These are phyloP conservation scores for Penicillium verrucosum DNA, from an alignment of 2,329 filamentous ascomycete genomes.

Conservation along the genomic window DNA sequence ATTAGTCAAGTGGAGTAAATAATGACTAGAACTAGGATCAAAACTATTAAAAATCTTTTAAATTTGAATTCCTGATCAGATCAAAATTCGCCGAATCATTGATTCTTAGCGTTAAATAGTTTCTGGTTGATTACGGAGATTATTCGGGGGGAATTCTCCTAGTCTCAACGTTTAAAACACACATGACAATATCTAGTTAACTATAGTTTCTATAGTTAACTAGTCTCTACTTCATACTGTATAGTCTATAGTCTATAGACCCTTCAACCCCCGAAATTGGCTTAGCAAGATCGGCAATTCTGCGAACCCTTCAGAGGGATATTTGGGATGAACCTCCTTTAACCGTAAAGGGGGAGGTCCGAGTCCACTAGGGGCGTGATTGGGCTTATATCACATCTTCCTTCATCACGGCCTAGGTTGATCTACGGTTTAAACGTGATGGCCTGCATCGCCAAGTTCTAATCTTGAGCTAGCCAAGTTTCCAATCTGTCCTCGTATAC, in stretches of 20 bases:
- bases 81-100: not conserved
- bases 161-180: conserved; percentile 1
- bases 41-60: no score
- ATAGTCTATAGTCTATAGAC: no score
- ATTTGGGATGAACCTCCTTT: not conserved
- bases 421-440: conserved; percentile 7
- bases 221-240: no score
- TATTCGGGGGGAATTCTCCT: conserved; percentile 9
- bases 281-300: not conserved
- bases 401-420: not conserved
- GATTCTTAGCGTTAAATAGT: not conserved
- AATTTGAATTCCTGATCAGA: not conserved
- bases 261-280: no score
- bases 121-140: conserved; percentile 3
- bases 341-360: not conserved
- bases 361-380: conserved; percentile 1
- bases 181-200: not conserved
- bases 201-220: no score
- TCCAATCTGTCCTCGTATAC: not conserved
- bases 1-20: not conserved
- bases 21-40: no score
- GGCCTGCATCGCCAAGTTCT: conserved; percentile 3
- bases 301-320: not conserved
- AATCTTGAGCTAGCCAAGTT: not conserved
- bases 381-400: conserved; percentile 8